Evolutionary conservation across 1,284 basidiomycete species (phyloP), one percentile per base, ranked within the genome.

Genomic region (Cryptococcus sp.): DNA sequence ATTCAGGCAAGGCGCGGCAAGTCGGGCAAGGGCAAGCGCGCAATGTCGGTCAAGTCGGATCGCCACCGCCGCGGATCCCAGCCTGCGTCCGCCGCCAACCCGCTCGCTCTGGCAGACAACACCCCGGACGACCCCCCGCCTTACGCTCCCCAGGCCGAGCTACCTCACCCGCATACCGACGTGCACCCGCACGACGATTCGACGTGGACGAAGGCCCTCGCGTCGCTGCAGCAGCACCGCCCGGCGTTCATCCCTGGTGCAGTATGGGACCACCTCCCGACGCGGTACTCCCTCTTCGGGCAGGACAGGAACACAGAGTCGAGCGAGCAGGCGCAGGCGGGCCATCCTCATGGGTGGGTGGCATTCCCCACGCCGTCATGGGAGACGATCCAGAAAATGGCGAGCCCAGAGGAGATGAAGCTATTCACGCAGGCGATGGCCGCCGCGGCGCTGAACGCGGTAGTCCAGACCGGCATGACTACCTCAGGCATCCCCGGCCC

Each of bases 401-500:
- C 72, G 9, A 72, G 63, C 55, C 71, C 73, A 11, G 73, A 76
- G 46, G 72, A 76, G 57, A 61, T 76, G 52, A 69, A 69, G 57
- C 57, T 74, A 13, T 73, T 74, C 58, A 71, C 72, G 4, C 74
- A 76, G 56, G 71, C 72, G 1, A 68, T 72, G 70, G 73, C 72
- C 1, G 72, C 71, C 0, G 72, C 72, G 23, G 71, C 72, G 1
- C 63, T 75, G 57, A 73, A 73, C 53, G 72, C 71, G 1, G 67
- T 75, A 0, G 70, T 75, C 6, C 72, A 75, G 56, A 64, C 63
- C 40, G 70, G 71, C 3, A 65, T 69, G 6, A 68, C 70, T 11
- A 67, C 67, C 12, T 50, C 63, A 2, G 46, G 37, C 12, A n/a
- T 35, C n/a, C 40, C 23, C 13, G 33, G 37, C 7, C n/a, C 28